phyloP scores from a whole-genome alignment of 306 rosid genomes.

The Myrica gale region DNA sequence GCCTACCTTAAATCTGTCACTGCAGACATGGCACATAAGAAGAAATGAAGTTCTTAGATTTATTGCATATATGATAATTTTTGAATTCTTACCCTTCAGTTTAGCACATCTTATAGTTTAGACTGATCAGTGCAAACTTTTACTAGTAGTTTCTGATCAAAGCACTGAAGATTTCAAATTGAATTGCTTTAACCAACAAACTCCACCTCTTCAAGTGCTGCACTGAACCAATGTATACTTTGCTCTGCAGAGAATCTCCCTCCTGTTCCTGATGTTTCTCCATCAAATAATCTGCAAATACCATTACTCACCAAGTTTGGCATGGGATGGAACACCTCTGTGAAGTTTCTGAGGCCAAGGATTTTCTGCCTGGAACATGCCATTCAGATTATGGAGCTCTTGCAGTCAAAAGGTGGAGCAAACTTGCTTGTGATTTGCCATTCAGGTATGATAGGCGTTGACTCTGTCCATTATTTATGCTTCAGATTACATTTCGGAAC shows the following conservation, averaged over 20 bases:
- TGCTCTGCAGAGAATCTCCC: constrained; percentile 51
- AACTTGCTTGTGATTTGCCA: constrained; percentile 85
- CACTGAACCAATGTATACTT: constrained; percentile 26
- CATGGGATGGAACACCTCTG: constrained; percentile 49
- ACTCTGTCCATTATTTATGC: background rate
- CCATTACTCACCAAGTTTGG: constrained; percentile 40
- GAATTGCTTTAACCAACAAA: constrained; percentile 12
- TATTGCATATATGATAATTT: background rate
- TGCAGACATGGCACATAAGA: background rate
- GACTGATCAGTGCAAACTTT: background rate
- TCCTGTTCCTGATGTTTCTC: constrained; percentile 44
- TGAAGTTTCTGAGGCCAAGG: constrained; percentile 75
- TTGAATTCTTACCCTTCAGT: background rate
- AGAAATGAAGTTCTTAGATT: background rate
- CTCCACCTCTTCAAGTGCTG: constrained; percentile 27
- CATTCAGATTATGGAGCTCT: constrained; percentile 68
- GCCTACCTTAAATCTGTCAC: background rate
- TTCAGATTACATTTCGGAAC: constrained; percentile 1
- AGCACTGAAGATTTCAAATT: constrained; percentile 1
- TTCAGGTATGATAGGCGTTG: constrained; percentile 62
- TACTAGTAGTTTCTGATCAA: background rate
- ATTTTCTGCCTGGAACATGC: constrained; percentile 96
- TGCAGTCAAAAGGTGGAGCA: constrained; percentile 86
- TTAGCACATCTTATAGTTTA: constrained; percentile 5
- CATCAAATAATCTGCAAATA: constrained; percentile 35